Conservation (phyloP, 257 asterid genomes). For the Apocynum venetum region DNA sequence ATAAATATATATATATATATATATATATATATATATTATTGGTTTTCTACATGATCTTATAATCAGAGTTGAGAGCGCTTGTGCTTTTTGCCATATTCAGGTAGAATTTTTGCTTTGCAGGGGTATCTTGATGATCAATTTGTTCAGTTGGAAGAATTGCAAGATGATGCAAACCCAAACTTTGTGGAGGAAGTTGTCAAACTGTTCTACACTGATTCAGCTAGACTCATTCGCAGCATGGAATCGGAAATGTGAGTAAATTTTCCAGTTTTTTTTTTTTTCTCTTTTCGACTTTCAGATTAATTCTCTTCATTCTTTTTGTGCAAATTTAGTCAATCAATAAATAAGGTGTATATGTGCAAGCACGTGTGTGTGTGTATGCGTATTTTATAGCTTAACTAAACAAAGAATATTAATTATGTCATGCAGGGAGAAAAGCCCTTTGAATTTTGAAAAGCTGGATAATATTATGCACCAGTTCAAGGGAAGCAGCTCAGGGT, state of each 20-base stretch:
- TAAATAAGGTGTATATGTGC: too few relatives aligned
- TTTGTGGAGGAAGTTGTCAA: constrained; percentile 78
- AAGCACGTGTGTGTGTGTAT: too few relatives aligned
- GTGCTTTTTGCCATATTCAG: too few relatives aligned
- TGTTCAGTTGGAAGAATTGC: constrained; percentile 64
- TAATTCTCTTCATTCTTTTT: too few relatives aligned
- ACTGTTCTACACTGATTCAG: constrained; percentile 54
- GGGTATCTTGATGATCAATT: constrained; percentile 84
- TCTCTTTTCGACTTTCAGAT: too few relatives aligned
- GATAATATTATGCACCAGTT: constrained; percentile 67
- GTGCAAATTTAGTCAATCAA: too few relatives aligned
- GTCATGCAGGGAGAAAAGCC: constrained; percentile 36
- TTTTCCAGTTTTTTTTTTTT: background rate
- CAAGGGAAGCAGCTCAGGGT: constrained; percentile 93
- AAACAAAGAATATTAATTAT: background rate
- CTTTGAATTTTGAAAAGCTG: constrained; percentile 54
- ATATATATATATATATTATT: too few relatives aligned
- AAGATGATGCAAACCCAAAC: constrained; percentile 74
- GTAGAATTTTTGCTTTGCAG: constrained; percentile 20
- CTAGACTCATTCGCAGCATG: constrained; percentile 53
- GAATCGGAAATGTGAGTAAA: constrained; percentile 49
- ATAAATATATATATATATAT: too few relatives aligned
- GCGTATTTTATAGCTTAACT: background rate
- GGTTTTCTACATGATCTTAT: too few relatives aligned
- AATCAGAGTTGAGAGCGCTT: too few relatives aligned